A percentile compares a stretch with the other conserved stretches of the same genome.
Conservation (phyloP, 163 green algal species). For the Chloromonas sp. region DNA sequence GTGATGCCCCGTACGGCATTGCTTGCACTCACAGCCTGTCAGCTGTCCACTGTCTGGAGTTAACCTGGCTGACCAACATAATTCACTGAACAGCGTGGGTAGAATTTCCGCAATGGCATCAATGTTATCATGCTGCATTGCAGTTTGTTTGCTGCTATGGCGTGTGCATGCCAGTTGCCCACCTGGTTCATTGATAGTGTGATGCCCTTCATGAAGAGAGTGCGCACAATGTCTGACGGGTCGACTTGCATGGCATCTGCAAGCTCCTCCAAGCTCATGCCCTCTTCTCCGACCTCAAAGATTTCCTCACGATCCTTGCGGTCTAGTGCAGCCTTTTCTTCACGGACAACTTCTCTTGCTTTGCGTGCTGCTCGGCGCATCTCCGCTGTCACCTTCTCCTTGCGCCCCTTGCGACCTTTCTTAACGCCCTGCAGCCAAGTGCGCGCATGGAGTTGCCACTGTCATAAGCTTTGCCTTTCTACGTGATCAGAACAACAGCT, state of each 20-base stretch:
- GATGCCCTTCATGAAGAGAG: constrained; percentile 96
- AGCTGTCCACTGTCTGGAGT: too few species aligned
- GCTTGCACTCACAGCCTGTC: too few species aligned
- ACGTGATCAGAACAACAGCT: neutral
- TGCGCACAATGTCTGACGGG: constrained; percentile 80
- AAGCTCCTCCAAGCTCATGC: constrained; percentile 83
- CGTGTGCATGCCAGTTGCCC: neutral
- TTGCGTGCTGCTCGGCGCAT: constrained; percentile 46
- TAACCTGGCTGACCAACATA: too few species aligned
- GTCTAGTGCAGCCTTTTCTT: constrained; percentile 29
- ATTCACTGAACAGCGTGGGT: too few species aligned
- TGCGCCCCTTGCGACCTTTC: constrained; percentile 23
- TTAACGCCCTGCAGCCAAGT: constrained; percentile 3
- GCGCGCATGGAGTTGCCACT: neutral
- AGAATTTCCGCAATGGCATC: too few species aligned
- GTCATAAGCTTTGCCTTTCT: neutral
- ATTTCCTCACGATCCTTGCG: constrained; percentile 74
- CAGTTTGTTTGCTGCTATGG: too few species aligned
- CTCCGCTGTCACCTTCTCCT: constrained; percentile 51
- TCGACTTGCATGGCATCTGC: constrained; percentile 59
- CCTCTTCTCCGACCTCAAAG: constrained; percentile 83
- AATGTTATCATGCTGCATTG: too few species aligned
- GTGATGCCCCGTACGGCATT: too few species aligned
- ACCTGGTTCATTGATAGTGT: constrained; percentile 83
- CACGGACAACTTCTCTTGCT: constrained; percentile 27